These are phyloP conservation scores for Tagetes erecta DNA, from an alignment of 129 eudicot species.

Conservation along the genomic window DNA sequence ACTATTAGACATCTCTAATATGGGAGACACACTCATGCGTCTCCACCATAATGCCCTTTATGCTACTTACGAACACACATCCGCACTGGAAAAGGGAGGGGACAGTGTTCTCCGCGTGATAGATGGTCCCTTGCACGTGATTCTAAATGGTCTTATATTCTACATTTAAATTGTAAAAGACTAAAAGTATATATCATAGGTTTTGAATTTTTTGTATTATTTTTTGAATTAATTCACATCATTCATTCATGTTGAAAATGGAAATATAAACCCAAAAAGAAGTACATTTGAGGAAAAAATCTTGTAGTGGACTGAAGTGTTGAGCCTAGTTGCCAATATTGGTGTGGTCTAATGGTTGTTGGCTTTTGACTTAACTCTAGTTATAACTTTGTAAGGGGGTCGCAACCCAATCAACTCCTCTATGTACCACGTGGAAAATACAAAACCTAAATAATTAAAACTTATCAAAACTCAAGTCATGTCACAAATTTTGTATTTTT, in stretches of 20 bases:
- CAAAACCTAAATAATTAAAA: neutral
- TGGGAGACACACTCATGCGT: no score
- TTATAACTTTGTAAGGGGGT: conserved; percentile 30
- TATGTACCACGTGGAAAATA: conserved; percentile 22
- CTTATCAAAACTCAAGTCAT: neutral
- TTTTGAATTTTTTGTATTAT: neutral
- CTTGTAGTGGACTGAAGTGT: conserved; percentile 13
- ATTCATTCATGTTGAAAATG: neutral
- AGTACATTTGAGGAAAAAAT: neutral
- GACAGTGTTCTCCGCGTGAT: no score
- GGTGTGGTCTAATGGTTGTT: conserved; percentile 30
- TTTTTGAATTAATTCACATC: neutral
- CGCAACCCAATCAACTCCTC: conserved; percentile 15
- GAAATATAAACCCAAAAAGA: neutral
- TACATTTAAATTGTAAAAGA: no score
- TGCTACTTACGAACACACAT: no score
- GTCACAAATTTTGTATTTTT: no score
- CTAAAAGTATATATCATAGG: neutral
- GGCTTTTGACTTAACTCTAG: conserved; percentile 18
- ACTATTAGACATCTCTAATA: no score
- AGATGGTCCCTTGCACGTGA: no score
- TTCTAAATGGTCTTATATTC: no score
- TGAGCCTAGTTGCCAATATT: neutral
- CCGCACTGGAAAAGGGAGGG: no score
- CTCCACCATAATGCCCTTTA: no score